phyloP scores from a whole-genome alignment of 2,329 filamentous ascomycete species.

The Fusarium graminum region DNA sequence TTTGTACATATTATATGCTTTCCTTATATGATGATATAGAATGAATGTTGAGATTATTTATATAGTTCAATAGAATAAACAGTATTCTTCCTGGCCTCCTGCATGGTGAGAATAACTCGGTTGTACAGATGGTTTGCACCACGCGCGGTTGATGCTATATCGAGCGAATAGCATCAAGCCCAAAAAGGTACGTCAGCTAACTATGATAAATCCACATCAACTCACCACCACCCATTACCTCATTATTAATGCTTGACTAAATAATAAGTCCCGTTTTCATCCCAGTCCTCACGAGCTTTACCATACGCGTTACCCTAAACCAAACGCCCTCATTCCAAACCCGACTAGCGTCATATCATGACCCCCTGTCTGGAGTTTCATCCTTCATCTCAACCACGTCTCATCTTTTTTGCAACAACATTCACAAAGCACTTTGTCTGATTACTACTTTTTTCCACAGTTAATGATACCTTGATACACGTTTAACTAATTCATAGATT shows the following conservation, averaged over 20 bases:
- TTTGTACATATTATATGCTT: too few relatives aligned
- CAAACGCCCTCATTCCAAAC: slow-evolving; percentile 34
- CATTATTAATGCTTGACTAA: background rate
- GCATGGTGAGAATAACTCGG: too few relatives aligned
- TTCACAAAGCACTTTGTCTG: background rate
- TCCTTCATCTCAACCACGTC: slow-evolving; percentile 39
- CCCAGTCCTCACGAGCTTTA: slow-evolving; percentile 2
- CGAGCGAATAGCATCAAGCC: background rate
- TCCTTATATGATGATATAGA: too few relatives aligned
- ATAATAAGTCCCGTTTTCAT: background rate
- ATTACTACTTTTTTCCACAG: background rate
- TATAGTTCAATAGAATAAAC: too few relatives aligned
- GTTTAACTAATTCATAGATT: background rate
- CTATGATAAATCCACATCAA: background rate
- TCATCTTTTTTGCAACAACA: slow-evolving; percentile 34
- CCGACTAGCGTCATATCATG: slow-evolving; percentile 26
- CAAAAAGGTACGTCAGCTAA: too few relatives aligned
- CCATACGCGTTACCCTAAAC: slow-evolving; percentile 27
- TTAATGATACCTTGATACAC: background rate
- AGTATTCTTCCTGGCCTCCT: too few relatives aligned
- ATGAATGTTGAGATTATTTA: too few relatives aligned
- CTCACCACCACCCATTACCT: too few relatives aligned
- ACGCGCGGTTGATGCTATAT: too few relatives aligned
- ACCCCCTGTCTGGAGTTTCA: slow-evolving; percentile 36
- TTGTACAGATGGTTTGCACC: too few relatives aligned